Base-by-base conservation (phyloP, 2,329 filamentous ascomycete genomes). In the Cladophialophora yegresii region DNA sequence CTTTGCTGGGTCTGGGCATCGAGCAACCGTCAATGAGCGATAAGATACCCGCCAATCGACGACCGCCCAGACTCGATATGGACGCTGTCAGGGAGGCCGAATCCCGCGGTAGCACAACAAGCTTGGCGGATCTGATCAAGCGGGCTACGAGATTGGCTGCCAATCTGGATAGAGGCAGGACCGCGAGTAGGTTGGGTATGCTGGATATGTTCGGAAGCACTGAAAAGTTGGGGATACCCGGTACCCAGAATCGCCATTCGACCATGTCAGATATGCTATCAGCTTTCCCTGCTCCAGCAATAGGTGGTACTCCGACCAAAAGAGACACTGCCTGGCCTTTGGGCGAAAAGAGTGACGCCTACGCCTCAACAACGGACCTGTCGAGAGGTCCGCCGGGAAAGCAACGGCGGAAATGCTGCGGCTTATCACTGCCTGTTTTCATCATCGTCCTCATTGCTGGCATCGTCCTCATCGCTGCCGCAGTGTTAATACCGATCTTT, bases 81-180 rank as follows among this genome's bases (percentile, higher is more conserved):
- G 88, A 93, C 73, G 90, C 90, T 3, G 90, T 96, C 3, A 85
- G 87, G 69, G 87, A 89, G 58, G 90, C 91, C 16, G 92, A 97
- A 76, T 86, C 89, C 1, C 86, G 95, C 72, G 93, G 92, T 3
- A 97, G 93, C 74, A 82, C 96, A 68, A 98, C 95, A 1, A 97
- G 93, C 77, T 80, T 99, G 64, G 90, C 93, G 0, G 95, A 98
- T 75, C 80, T 99, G 65, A 98, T 99, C 70, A 85, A 87, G 72
- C 86, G 95, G 71, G 95, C 95, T 10, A 98, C 93, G 0, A 87
- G 87, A 69, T 80, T 98, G 43, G 93, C 93, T 16, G 86, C 91
- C 0, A 92, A 96, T 77, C 87, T 99, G 64, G 93, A 98, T 72
- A 88, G 88, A 69, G 93, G 93, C 12, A 88, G 79, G 69, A 88